phyloP scores from a whole-genome alignment of 768 basidiomycete species.

The Pleurotus citrinopileatus region DNA sequence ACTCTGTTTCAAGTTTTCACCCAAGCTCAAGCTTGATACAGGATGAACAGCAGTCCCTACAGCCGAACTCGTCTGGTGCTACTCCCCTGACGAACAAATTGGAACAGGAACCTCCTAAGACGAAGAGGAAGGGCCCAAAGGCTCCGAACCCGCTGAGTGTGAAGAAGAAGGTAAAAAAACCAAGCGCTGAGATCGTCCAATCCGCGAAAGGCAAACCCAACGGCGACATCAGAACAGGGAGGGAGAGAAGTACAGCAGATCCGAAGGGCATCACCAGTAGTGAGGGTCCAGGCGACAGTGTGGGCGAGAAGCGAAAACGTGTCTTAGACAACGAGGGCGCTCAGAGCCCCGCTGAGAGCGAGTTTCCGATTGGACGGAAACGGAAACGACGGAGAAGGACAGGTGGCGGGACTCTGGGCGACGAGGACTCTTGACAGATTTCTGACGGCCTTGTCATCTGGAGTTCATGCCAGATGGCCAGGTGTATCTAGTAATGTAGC shows the following conservation, averaged over 20 bases:
- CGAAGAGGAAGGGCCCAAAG: conserved; percentile 72
- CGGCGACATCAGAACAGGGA: conserved; percentile 9
- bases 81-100: conserved; percentile 29
- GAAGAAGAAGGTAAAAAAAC: conserved; percentile 71
- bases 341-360: not conserved
- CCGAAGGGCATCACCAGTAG: not conserved
- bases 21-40: conserved; percentile 22
- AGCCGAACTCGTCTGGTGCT: conserved; percentile 47
- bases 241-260: conserved; percentile 20
- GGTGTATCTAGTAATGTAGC: too few relatives aligned
- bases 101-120: conserved; percentile 33
- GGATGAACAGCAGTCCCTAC: conserved; percentile 64
- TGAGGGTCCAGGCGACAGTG: not conserved
- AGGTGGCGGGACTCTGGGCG: not conserved
- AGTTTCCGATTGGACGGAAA: conserved; percentile 18
- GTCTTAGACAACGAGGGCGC: conserved; percentile 5
- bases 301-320: conserved; percentile 17
- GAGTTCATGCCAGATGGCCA: too few relatives aligned
- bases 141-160: conserved; percentile 91
- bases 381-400: conserved; percentile 22
- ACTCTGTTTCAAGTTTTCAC: not conserved
- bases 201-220: not conserved
- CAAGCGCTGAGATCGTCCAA: not conserved
- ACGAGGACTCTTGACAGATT: not conserved
- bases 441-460: too few relatives aligned